These are phyloP conservation scores for Thuidium tamariscinum DNA, from an alignment of 225 moss, liverwort and hornwort species.

Conservation along the genomic window DNA sequence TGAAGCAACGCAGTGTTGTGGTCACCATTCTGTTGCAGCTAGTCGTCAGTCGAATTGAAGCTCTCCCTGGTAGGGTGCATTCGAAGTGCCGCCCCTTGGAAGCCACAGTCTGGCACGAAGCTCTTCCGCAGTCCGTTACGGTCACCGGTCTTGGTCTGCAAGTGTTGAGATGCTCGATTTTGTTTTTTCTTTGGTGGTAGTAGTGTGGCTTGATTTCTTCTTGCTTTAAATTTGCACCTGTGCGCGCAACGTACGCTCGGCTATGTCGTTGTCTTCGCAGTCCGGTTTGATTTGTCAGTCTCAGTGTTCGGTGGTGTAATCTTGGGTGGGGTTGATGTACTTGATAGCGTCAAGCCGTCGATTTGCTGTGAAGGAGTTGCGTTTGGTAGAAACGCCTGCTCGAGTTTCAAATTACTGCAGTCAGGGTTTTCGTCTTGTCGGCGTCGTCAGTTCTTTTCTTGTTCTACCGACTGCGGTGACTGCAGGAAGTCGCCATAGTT, in stretches of 20 bases:
- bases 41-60: no score
- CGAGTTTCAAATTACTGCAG: not conserved
- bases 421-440: not conserved
- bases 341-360: not conserved
- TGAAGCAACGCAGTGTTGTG: not conserved
- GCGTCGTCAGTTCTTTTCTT: not conserved
- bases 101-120: constrained; percentile 54
- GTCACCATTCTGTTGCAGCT: not conserved
- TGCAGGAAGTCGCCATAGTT: constrained; percentile 4
- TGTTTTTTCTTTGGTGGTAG: no score
- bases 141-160: not conserved
- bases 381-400: not conserved
- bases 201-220: not conserved
- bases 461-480: not conserved
- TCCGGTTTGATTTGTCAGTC: not conserved
- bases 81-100: constrained; percentile 36
- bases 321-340: not conserved
- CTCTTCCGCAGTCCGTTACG: not conserved
- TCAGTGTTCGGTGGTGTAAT: not conserved
- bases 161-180: not conserved
- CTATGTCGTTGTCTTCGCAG: not conserved
- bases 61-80: constrained; percentile 3
- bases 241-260: not conserved
- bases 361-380: not conserved
- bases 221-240: not conserved